A percentile compares a stretch with the other conserved stretches of the same genome.
Conservation (phyloP, 2,329 filamentous ascomycete genomes). For the Lasiodiplodia gonubiensis region DNA sequence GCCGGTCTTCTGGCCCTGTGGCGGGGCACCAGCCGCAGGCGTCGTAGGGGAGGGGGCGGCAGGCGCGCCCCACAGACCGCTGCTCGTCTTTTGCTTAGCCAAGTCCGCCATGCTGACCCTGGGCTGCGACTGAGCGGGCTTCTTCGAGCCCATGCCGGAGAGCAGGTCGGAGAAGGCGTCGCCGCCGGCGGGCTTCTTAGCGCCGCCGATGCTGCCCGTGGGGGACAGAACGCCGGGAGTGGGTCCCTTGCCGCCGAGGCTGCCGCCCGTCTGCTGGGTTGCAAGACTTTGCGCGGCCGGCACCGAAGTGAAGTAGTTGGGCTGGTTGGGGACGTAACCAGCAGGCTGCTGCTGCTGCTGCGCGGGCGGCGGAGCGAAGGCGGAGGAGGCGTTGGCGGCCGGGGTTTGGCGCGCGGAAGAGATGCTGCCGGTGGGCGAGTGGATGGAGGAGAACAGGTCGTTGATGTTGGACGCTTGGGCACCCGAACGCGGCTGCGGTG, state of each 20-base stretch:
- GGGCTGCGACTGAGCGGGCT: slow-evolving; percentile 65
- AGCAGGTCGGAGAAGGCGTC: slow-evolving; percentile 93
- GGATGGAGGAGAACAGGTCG: slow-evolving; percentile 82
- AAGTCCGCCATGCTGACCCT: slow-evolving; percentile 88
- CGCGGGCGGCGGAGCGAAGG: slow-evolving; percentile 43
- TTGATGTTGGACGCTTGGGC: slow-evolving; percentile 80
- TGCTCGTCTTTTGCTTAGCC: slow-evolving; percentile 96
- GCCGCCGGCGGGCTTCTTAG: slow-evolving; percentile 62
- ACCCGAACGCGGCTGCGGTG: slow-evolving; percentile 84
- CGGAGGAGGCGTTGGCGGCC: slow-evolving; percentile 57
- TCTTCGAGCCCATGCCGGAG: slow-evolving; percentile 71
- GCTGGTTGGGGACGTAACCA: slow-evolving; percentile 76
- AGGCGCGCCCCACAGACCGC: slow-evolving; percentile 86
- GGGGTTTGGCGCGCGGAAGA: slow-evolving; percentile 53
- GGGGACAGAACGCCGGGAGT: slow-evolving; percentile 50
- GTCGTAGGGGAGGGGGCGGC: not conserved
- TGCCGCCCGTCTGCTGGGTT: slow-evolving; percentile 39
- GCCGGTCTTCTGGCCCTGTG: slow-evolving; percentile 14
- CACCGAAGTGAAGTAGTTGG: slow-evolving; percentile 96
- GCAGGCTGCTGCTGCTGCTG: slow-evolving; percentile 58
- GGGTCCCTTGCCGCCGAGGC: slow-evolving; percentile 28
- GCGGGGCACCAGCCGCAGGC: not conserved
- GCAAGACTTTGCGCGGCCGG: slow-evolving; percentile 38
- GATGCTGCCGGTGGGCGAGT: slow-evolving; percentile 66
- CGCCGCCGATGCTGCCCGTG: slow-evolving; percentile 41